These are phyloP conservation scores for Thelonectria rubi DNA, from an alignment of 2,329 filamentous ascomycete species.

Conservation along the genomic window DNA sequence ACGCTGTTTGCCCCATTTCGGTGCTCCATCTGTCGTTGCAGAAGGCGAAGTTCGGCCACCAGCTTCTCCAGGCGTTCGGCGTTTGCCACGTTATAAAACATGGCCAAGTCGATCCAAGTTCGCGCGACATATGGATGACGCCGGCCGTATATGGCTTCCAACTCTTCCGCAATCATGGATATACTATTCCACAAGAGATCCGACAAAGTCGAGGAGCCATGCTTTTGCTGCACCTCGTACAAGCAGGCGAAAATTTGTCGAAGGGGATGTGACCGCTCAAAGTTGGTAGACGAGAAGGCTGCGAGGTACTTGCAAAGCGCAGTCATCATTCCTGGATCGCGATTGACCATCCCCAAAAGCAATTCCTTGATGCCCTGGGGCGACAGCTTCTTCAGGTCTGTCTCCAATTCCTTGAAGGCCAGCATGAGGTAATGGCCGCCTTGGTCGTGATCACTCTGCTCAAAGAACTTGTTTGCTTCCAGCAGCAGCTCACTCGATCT, in stretches of 20 bases:
- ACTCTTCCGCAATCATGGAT: slow-evolving; percentile 54
- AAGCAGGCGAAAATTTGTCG: slow-evolving; percentile 54
- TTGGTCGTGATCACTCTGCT: slow-evolving; percentile 51
- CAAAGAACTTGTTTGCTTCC: slow-evolving; percentile 55
- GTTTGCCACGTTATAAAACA: slow-evolving; percentile 51
- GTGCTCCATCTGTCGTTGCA: slow-evolving; percentile 50
- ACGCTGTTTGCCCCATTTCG: slow-evolving; percentile 44
- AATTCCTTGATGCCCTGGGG: slow-evolving; percentile 55
- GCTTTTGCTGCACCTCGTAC: slow-evolving; percentile 57
- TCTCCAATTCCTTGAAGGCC: slow-evolving; percentile 54
- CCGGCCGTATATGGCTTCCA: slow-evolving; percentile 55
- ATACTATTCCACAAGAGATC: slow-evolving; percentile 54
- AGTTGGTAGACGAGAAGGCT: slow-evolving; percentile 54
- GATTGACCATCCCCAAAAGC: slow-evolving; percentile 54
- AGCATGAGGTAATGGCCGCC: slow-evolving; percentile 53
- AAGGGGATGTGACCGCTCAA: slow-evolving; percentile 54
- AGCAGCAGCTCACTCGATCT: slow-evolving; percentile 55
- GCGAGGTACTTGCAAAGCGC: slow-evolving; percentile 57
- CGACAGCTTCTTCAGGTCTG: slow-evolving; percentile 54
- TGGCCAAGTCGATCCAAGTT: slow-evolving; percentile 53
- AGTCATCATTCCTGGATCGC: slow-evolving; percentile 56
- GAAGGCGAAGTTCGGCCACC: slow-evolving; percentile 48
- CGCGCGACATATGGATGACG: slow-evolving; percentile 55
- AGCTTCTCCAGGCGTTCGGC: slow-evolving; percentile 50
- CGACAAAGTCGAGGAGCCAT: slow-evolving; percentile 53